These are phyloP conservation scores for Melaleuca alternifolia DNA, from an alignment of 345 rosid species.

Conservation along the genomic window DNA sequence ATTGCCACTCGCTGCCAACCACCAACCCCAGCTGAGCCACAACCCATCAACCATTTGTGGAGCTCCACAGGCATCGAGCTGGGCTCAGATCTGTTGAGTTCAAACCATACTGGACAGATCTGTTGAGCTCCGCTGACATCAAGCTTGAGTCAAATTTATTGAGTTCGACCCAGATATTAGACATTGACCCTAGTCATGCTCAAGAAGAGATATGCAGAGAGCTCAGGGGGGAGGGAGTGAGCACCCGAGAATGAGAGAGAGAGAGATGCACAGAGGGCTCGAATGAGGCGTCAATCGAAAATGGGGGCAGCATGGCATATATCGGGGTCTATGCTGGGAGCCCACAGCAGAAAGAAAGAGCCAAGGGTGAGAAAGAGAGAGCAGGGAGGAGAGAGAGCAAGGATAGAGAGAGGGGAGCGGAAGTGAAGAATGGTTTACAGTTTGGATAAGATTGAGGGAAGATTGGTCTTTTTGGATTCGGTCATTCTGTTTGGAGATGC, in stretches of 20 bases:
- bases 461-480: not conserved
- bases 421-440: not conserved
- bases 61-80: not conserved
- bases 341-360: not conserved
- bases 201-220: not conserved
- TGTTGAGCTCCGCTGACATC: not conserved
- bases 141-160: not conserved
- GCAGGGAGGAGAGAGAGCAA: not conserved
- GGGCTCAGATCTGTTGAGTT: not conserved
- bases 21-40: not conserved
- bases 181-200: not conserved
- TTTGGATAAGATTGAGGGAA: not conserved
- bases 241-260: too few species aligned
- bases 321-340: not conserved
- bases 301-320: not conserved
- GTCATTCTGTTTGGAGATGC: not conserved
- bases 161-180: not conserved
- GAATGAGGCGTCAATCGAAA: not conserved
- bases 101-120: not conserved
- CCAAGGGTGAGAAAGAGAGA: not conserved
- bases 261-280: not conserved
- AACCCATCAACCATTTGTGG: not conserved
- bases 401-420: not conserved
- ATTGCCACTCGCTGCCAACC: not conserved
- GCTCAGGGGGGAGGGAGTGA: too few species aligned